Evolutionary conservation across 371 early-diverging fungal species (phyloP).

Genomic region (Apophysomyces trapeziformis): DNA sequence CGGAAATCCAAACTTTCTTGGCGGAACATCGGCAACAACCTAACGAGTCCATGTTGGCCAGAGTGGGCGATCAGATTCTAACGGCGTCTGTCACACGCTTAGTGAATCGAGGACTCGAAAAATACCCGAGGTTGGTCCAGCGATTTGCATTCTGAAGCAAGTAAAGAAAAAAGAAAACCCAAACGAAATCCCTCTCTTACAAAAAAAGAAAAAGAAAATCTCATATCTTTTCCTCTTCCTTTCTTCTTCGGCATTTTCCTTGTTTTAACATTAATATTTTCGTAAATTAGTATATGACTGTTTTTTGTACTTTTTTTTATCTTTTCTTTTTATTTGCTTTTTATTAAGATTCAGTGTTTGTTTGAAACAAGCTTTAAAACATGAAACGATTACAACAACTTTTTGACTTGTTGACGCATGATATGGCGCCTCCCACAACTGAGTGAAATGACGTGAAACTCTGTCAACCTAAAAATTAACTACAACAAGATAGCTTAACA

Average conservation of each 20-base stretch:
- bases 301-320: too few species aligned
- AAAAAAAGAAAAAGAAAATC: neutral
- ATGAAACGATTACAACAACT: too few species aligned
- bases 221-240: constrained; percentile 2
- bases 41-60: constrained; percentile 19
- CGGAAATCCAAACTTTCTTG: constrained; percentile 24
- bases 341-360: too few species aligned
- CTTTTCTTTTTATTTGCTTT: too few species aligned
- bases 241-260: constrained; percentile 1
- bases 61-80: constrained; percentile 36
- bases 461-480: too few species aligned
- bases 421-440: too few species aligned
- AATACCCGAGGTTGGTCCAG: constrained; percentile 43
- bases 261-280: too few species aligned
- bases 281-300: too few species aligned
- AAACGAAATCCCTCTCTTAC: neutral
- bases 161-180: neutral
- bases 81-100: constrained; percentile 48
- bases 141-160: constrained; percentile 17
- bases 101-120: constrained; percentile 37
- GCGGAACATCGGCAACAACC: constrained; percentile 13
- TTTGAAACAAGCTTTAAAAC: too few species aligned
- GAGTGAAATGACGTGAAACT: too few species aligned
- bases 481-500: too few species aligned
- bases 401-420: too few species aligned